phyloP scores from a whole-genome alignment of 2,329 filamentous ascomycete genomes.

The Clonostachys chloroleuca region DNA sequence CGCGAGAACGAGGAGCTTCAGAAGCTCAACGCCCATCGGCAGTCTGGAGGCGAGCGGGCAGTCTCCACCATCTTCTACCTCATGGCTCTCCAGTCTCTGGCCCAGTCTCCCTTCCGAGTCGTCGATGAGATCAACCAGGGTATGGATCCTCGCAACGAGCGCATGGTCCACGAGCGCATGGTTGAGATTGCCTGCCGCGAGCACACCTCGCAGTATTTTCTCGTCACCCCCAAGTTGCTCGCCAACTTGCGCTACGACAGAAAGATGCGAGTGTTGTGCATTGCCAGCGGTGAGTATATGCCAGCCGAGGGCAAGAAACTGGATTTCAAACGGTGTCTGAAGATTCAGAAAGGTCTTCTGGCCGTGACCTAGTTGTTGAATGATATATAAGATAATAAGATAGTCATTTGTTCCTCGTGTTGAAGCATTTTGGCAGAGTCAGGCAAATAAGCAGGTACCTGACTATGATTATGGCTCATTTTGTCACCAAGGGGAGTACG shows the following conservation, averaged over 20 bases:
- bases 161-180: constrained; percentile 97
- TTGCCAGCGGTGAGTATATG: constrained; percentile 81
- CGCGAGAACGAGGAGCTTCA: constrained; percentile 81
- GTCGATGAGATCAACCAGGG: constrained; percentile 99
- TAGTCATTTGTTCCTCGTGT: too few species aligned
- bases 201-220: constrained; percentile 82
- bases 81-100: constrained; percentile 93
- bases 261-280: constrained; percentile 91
- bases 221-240: constrained; percentile 95
- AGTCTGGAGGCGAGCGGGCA: constrained; percentile 92
- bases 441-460: too few species aligned
- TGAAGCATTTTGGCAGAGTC: too few species aligned
- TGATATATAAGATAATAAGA: too few species aligned
- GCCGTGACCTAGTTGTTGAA: constrained; percentile 6
- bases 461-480: neutral
- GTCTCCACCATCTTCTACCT: constrained; percentile 99
- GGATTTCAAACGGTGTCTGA: constrained; percentile 42
- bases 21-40: constrained; percentile 83
- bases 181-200: constrained; percentile 93
- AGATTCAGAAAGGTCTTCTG: constrained; percentile 32
- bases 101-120: constrained; percentile 91
- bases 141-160: constrained; percentile 98
- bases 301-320: constrained; percentile 46
- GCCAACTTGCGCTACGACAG: constrained; percentile 79
- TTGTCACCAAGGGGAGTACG: constrained; percentile 1